Conservation (phyloP, 306 rosid species). For the Citrullus mucosospermus region DNA sequence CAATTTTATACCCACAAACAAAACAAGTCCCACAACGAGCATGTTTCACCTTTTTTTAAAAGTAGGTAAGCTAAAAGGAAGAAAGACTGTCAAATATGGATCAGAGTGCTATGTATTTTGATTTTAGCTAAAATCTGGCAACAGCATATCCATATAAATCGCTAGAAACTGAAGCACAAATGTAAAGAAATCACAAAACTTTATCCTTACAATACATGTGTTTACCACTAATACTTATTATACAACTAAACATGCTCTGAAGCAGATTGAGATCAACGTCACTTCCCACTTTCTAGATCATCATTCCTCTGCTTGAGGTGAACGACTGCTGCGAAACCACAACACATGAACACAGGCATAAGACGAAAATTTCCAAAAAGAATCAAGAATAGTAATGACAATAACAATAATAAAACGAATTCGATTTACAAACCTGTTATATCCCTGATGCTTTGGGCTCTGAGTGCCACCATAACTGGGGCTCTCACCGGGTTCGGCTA, state of each 20-base stretch:
- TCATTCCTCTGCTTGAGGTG: slow-evolving; percentile 5
- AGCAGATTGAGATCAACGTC: background rate
- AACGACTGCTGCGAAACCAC: background rate
- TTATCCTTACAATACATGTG: background rate
- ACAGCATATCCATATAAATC: background rate
- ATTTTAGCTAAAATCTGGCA: background rate
- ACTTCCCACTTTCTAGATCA: background rate
- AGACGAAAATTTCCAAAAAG: background rate
- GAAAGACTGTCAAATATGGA: background rate
- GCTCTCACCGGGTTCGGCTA: slow-evolving; percentile 51
- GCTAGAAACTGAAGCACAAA: background rate
- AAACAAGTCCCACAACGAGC: too few relatives aligned
- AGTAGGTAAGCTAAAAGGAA: too few relatives aligned
- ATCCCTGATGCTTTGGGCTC: slow-evolving; percentile 70
- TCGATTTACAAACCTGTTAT: slow-evolving; percentile 42
- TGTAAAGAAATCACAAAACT: background rate
- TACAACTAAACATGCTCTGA: background rate
- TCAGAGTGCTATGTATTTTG: background rate
- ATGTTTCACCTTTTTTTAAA: too few relatives aligned
- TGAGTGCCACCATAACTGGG: slow-evolving; percentile 70
- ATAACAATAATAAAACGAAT: background rate
- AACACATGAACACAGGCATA: background rate
- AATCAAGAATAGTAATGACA: background rate
- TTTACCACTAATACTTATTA: background rate
- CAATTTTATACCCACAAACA: too few relatives aligned